Conservation (phyloP, 176 grass and related monocot genomes). For the Alloteropsis semialata region DNA sequence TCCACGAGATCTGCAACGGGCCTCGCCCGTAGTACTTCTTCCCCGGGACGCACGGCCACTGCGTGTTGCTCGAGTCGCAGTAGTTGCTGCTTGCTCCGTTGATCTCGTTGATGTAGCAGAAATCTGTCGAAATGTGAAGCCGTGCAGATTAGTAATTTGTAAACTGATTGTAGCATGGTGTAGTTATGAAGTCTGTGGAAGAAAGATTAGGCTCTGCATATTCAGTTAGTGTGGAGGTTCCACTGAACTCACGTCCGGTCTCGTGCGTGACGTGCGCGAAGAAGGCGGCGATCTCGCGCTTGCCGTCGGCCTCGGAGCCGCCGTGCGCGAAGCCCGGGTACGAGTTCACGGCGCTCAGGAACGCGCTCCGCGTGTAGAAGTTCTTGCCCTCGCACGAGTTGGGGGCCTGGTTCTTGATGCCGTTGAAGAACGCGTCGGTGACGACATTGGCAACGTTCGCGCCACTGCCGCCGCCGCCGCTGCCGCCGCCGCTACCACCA, state of each 20-base stretch:
- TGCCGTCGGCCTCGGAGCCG: slow-evolving; percentile 13
- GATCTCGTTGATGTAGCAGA: slow-evolving; percentile 85
- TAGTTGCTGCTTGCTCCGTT: background rate
- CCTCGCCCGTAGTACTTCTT: slow-evolving; percentile 66
- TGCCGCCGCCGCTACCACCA: background rate
- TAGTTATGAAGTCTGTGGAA: no score
- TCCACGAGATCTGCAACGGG: slow-evolving; percentile 66
- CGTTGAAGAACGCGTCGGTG: slow-evolving; percentile 28
- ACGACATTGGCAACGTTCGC: background rate
- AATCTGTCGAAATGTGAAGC: background rate
- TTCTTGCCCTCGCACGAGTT: slow-evolving; percentile 41
- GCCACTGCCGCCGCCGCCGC: background rate
- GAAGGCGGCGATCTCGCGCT: slow-evolving; percentile 77
- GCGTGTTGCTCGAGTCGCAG: background rate
- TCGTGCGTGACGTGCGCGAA: slow-evolving; percentile 65
- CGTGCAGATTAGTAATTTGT: no score
- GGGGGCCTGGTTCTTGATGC: slow-evolving; percentile 47
- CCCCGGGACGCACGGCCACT: background rate
- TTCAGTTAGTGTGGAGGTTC: no score
- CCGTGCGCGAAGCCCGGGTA: slow-evolving; percentile 39
- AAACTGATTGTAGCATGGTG: no score
- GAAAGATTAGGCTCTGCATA: no score
- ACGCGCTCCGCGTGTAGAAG: slow-evolving; percentile 62
- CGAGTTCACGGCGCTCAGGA: slow-evolving; percentile 16
- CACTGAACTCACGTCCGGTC: background rate